Base-by-base conservation (phyloP, 805 yeast species). In the Hermanozyma aechmeae region DNA sequence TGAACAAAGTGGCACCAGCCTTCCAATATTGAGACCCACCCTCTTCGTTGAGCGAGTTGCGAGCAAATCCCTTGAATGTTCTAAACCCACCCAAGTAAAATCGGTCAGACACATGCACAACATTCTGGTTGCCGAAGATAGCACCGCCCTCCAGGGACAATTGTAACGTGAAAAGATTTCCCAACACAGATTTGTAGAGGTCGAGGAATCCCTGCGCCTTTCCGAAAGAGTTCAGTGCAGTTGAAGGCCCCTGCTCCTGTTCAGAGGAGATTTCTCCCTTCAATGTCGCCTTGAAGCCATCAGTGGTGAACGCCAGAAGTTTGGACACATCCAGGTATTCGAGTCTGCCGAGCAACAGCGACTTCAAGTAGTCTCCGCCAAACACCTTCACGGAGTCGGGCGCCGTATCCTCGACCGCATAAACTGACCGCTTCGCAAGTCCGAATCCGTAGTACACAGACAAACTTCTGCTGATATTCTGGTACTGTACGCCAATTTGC, bases 51-150 rank as follows among this genome's bases (percentile, higher is more conserved):
- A 81, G 50, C 1, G 83, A 73, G 58, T 78, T 78, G 30, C 68
- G 58, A 19, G 71, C 63, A 46, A 80, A 83, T 1, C 87, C 85
- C 33, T 80, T 63, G 16, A 85, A 73, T 30, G 78, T 79, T 31
- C 75, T 68, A 10, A 76, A 71, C 0, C 95, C 96, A 12, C 96
- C 94, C 25, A 82, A 61, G 45, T 77, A 83, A 50, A 87, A 89
- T 39, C 82, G 69, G 51, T 89, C 98, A 47, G 78, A 68, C 17
- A 78, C 46, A 44, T 81, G 87, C 2, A 82, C 55, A 10, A 17
- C 20, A 7, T 10, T 10, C 10, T 7, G 10, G 31, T 56, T 39
- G 31, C 71, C 59, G 33, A 60, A 54, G 16, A 83, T 58, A 31
- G 64, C 61, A 4, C 95, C 95, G 23, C 70, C 57, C 25, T 67